Conservation (phyloP, 352 stramenopile genomes). For the Globisporangium spinosum region DNA sequence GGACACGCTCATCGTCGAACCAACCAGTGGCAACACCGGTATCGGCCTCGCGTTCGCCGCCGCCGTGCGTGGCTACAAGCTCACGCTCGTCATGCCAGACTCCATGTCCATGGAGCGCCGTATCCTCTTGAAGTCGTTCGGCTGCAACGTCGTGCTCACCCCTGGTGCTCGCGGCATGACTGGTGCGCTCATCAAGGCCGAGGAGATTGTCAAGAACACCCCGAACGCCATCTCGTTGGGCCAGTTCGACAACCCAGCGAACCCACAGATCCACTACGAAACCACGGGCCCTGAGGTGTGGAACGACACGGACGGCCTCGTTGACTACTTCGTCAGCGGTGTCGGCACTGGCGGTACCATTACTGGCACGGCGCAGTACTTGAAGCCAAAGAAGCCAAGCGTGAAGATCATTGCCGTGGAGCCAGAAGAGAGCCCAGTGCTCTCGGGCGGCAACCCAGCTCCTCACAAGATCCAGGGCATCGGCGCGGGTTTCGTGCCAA, state of each 20-base stretch:
- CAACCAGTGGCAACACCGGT: constrained; percentile 93
- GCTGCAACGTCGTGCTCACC: constrained; percentile 90
- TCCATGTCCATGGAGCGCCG: constrained; percentile 95
- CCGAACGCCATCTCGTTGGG: constrained; percentile 83
- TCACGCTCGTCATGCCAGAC: constrained; percentile 95
- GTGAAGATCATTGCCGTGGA: constrained; percentile 84
- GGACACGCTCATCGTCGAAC: constrained; percentile 90
- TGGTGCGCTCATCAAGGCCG: constrained; percentile 70
- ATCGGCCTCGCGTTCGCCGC: constrained; percentile 92
- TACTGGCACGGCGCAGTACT: constrained; percentile 78
- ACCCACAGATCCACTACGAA: constrained; percentile 92
- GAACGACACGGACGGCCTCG: constrained; percentile 80
- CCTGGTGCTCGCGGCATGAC: constrained; percentile 84
- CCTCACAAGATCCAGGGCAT: constrained; percentile 89
- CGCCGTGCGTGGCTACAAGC: constrained; percentile 87
- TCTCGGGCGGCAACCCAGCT: constrained; percentile 75
- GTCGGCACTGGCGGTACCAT: constrained; percentile 87
- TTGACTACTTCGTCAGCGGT: constrained; percentile 88
- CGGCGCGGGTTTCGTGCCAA: constrained; percentile 76
- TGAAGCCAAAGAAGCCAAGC: constrained; percentile 85
- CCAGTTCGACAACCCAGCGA: constrained; percentile 97
- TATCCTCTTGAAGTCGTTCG: constrained; percentile 93
- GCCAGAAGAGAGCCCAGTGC: constrained; percentile 78
- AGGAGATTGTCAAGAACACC: constrained; percentile 73
- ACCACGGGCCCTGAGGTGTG: constrained; percentile 88